Percentiles rank a stretch among this genome's conserved stretches.
Conservation (phyloP, 2,329 filamentous ascomycete genomes). For the Magnaporthiopsis incrustans region DNA sequence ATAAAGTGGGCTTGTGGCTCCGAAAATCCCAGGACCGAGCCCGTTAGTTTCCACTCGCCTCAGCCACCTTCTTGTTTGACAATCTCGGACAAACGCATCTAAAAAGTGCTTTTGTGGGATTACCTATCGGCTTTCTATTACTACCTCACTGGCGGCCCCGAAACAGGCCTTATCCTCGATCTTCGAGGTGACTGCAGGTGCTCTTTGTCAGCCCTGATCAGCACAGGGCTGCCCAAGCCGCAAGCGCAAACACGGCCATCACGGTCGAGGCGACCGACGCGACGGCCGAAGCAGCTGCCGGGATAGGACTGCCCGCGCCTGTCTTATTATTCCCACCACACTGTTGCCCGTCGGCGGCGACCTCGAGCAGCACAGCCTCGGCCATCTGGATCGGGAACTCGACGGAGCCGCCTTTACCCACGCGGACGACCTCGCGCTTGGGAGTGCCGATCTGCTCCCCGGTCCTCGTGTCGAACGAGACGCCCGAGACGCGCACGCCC, state of each 20-base stretch:
- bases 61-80: neutral
- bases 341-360: slow-evolving; percentile 4
- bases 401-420: slow-evolving; percentile 19
- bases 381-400: slow-evolving; percentile 19
- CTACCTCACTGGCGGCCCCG: neutral
- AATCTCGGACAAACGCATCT: no score
- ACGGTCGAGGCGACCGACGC: neutral
- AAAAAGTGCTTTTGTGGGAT: no score
- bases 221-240: neutral
- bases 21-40: neutral
- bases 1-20: neutral
- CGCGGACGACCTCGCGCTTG: slow-evolving; percentile 17
- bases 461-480: slow-evolving; percentile 21
- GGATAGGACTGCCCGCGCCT: neutral
- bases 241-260: neutral
- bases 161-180: neutral
- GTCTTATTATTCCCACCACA: neutral
- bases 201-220: neutral
- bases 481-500: slow-evolving; percentile 21
- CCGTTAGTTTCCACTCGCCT: neutral
- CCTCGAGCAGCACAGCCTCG: slow-evolving; percentile 24
- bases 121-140: neutral
- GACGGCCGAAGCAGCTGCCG: neutral
- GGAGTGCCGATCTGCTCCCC: slow-evolving; percentile 16
- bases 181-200: no score